Conservation (phyloP, 2,329 filamentous ascomycete genomes). For the Metarhizium album region DNA sequence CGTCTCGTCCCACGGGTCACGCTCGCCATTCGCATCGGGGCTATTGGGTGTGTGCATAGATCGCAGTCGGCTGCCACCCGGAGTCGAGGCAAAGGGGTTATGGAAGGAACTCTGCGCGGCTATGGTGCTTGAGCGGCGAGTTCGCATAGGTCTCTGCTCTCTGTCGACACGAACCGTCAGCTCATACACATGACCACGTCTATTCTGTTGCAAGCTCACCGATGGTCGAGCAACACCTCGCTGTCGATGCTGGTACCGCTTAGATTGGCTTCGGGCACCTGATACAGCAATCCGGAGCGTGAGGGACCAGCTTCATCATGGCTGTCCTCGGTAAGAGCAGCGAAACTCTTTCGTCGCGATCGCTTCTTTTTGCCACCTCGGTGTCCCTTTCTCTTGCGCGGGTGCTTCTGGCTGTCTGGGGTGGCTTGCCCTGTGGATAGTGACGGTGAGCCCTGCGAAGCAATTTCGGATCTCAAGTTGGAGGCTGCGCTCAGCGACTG, state of each 20-base stretch:
- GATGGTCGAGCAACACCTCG: constrained; percentile 77
- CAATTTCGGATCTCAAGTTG: constrained; percentile 5
- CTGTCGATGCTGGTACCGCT: constrained; percentile 87
- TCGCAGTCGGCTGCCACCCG: constrained; percentile 24
- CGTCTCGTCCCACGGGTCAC: constrained; percentile 35
- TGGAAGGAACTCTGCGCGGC: constrained; percentile 24
- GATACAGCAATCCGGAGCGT: constrained; percentile 39
- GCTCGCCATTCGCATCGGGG: constrained; percentile 38
- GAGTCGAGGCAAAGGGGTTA: constrained; percentile 18
- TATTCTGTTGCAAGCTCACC: constrained; percentile 33
- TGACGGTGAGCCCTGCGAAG: constrained; percentile 7
- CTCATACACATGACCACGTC: background rate
- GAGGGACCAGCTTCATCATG: constrained; percentile 25
- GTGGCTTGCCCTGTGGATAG: constrained; percentile 1
- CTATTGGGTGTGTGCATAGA: constrained; percentile 25
- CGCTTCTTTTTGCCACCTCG: constrained; percentile 70
- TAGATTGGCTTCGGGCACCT: constrained; percentile 42
- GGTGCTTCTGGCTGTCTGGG: constrained; percentile 8
- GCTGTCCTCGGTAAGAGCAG: constrained; percentile 47
- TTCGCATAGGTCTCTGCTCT: constrained; percentile 50
- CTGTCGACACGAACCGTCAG: constrained; percentile 20
- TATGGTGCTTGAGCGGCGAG: constrained; percentile 48
- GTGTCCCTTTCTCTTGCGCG: constrained; percentile 59
- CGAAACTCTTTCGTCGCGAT: constrained; percentile 70
- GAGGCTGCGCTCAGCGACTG: constrained; percentile 12